Evolutionary conservation across 2,329 filamentous ascomycete genomes (phyloP).

Genomic region (Paecilomyces formosus): DNA sequence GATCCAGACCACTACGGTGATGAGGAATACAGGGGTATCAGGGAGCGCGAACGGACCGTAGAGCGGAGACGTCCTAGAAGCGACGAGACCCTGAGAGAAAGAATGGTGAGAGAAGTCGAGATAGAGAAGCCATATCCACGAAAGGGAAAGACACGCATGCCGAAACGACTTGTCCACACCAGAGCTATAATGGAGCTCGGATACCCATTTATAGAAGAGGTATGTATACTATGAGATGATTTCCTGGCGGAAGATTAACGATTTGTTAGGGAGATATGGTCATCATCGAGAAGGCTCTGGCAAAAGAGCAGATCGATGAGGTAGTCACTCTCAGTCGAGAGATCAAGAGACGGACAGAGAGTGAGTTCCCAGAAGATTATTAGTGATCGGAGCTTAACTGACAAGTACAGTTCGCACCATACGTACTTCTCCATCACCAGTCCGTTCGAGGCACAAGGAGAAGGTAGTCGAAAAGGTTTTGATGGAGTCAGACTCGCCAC

Average conservation of each 20-base stretch:
- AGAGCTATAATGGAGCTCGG: slow-evolving; percentile 74
- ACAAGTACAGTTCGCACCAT: slow-evolving; percentile 15
- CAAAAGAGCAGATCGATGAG: slow-evolving; percentile 86
- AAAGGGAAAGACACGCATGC: slow-evolving; percentile 85
- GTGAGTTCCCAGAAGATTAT: slow-evolving; percentile 11
- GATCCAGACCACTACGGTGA: slow-evolving; percentile 64
- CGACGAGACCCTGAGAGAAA: slow-evolving; percentile 19
- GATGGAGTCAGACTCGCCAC: slow-evolving; percentile 18
- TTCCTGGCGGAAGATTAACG: not conserved
- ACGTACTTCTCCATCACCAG: slow-evolving; percentile 14
- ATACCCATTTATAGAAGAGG: slow-evolving; percentile 83
- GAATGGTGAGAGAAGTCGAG: slow-evolving; percentile 21
- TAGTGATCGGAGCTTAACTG: not conserved
- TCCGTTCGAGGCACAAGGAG: slow-evolving; percentile 13
- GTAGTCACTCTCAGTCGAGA: slow-evolving; percentile 75
- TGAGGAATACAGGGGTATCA: slow-evolving; percentile 61
- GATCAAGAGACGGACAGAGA: slow-evolving; percentile 24
- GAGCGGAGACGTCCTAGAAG: slow-evolving; percentile 42
- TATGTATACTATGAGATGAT: slow-evolving; percentile 32
- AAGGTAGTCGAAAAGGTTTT: slow-evolving; percentile 19
- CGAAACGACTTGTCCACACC: slow-evolving; percentile 69
- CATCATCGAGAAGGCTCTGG: slow-evolving; percentile 74
- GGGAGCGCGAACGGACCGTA: slow-evolving; percentile 53
- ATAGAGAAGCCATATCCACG: slow-evolving; percentile 55
- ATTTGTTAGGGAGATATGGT: slow-evolving; percentile 62